These are phyloP conservation scores for Acanthamoeba castellanii DNA, from an alignment of 208 protist genomes.

Conservation along the genomic window DNA sequence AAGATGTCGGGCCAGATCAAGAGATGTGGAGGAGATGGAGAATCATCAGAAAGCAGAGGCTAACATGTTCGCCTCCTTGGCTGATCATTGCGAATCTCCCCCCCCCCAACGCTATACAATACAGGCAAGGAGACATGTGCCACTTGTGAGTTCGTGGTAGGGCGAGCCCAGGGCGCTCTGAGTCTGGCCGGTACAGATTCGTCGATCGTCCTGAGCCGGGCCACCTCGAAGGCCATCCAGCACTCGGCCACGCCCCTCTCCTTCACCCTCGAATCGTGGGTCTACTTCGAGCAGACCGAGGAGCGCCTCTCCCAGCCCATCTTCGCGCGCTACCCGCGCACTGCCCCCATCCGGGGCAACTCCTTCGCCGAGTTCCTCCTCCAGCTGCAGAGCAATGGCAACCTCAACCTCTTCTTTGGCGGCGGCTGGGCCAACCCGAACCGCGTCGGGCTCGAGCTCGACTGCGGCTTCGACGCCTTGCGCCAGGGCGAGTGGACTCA, in stretches of 20 bases:
- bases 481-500: not conserved
- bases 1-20: not conserved
- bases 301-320: not conserved
- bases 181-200: not conserved
- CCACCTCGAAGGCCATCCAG: not conserved
- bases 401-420: conserved; percentile 55
- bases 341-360: not conserved
- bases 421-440: not conserved
- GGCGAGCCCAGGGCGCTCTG: not conserved
- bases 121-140: not conserved
- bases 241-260: not conserved
- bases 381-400: conserved; percentile 18
- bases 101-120: not conserved
- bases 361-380: conserved; percentile 28
- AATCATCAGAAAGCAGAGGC: too few relatives aligned
- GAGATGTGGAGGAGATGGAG: too few relatives aligned
- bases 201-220: not conserved
- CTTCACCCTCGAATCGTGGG: conserved; percentile 30
- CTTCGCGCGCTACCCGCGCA: conserved; percentile 28
- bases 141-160: not conserved
- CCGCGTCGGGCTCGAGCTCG: not conserved
- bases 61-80: not conserved
- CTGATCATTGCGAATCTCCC: not conserved
- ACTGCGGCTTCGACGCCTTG: not conserved
- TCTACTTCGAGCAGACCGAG: not conserved